These are phyloP conservation scores for Fusarium sp. DNA, from an alignment of 2,329 filamentous ascomycete genomes.

Conservation along the genomic window DNA sequence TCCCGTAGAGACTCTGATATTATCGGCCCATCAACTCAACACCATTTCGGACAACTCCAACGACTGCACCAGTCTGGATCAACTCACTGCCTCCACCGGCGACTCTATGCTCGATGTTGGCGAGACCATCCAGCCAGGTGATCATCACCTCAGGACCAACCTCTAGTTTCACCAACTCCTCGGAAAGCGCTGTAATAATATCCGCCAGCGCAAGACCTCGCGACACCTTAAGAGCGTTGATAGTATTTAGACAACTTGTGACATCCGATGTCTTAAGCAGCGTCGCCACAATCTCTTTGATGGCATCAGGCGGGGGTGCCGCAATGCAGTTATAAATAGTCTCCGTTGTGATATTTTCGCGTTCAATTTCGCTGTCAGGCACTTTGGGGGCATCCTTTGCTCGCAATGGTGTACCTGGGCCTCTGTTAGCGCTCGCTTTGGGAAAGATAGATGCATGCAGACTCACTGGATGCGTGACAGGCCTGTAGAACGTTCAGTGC, in stretches of 20 bases:
- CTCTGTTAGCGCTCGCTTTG: slow-evolving; percentile 2
- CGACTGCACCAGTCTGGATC: slow-evolving; percentile 91
- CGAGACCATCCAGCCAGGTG: slow-evolving; percentile 88
- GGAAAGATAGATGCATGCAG: not conserved
- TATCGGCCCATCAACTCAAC: slow-evolving; percentile 72
- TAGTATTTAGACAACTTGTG: slow-evolving; percentile 85
- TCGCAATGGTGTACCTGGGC: slow-evolving; percentile 72
- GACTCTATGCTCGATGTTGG: slow-evolving; percentile 91
- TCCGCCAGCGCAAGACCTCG: slow-evolving; percentile 93
- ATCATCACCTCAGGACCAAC: slow-evolving; percentile 89
- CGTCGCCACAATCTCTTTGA: slow-evolving; percentile 83
- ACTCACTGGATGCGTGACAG: slow-evolving; percentile 88
- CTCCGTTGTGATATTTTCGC: slow-evolving; percentile 85
- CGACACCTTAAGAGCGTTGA: slow-evolving; percentile 85
- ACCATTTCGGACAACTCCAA: slow-evolving; percentile 87
- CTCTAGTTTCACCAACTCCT: slow-evolving; percentile 83
- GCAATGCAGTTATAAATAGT: slow-evolving; percentile 98
- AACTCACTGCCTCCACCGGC: slow-evolving; percentile 87
- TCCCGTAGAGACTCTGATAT: not conserved
- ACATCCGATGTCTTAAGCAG: slow-evolving; percentile 87
- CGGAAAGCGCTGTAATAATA: slow-evolving; percentile 86
- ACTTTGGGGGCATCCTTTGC: slow-evolving; percentile 67
- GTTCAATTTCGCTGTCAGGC: slow-evolving; percentile 71
- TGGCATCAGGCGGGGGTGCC: slow-evolving; percentile 89
- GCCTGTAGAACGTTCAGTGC: slow-evolving; percentile 96